Evolutionary conservation across 306 rosid genomes (phyloP).

Genomic region (Herpetospermum pedunculosum): DNA sequence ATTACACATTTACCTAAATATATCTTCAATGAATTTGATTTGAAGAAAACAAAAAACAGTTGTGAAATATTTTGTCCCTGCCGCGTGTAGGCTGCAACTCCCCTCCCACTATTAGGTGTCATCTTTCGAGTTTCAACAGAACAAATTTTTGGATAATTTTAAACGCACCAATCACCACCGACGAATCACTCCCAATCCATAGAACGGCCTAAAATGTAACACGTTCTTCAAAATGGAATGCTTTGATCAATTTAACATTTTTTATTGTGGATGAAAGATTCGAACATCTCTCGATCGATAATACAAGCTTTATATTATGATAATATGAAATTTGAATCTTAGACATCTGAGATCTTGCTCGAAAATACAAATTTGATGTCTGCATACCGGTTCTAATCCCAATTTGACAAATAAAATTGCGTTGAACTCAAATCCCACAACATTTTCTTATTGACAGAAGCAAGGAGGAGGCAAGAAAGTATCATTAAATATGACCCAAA

Average conservation of each 20-base stretch:
- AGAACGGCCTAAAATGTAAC: not conserved
- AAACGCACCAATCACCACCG: slow-evolving; percentile 2
- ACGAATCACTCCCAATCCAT: not conserved
- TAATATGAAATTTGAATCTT: too few relatives aligned
- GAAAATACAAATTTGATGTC: too few relatives aligned
- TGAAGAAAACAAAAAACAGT: not conserved
- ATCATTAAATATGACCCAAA: not conserved
- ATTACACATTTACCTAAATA: not conserved
- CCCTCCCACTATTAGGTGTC: not conserved
- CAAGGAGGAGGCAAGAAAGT: not conserved
- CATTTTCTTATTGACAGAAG: not conserved
- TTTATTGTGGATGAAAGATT: too few relatives aligned
- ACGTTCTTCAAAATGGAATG: not conserved
- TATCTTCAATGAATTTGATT: not conserved
- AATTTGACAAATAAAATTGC: not conserved
- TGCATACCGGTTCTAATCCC: too few relatives aligned
- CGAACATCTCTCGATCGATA: too few relatives aligned
- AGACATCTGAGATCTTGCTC: too few relatives aligned
- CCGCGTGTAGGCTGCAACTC: not conserved
- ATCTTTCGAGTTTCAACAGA: not conserved
- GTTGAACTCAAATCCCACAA: not conserved
- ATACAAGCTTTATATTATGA: too few relatives aligned
- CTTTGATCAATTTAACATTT: too few relatives aligned
- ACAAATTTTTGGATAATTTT: not conserved
- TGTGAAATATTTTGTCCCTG: not conserved